Conservation (phyloP, 73 alveolate species). For the Symbiodinium natans region DNA sequence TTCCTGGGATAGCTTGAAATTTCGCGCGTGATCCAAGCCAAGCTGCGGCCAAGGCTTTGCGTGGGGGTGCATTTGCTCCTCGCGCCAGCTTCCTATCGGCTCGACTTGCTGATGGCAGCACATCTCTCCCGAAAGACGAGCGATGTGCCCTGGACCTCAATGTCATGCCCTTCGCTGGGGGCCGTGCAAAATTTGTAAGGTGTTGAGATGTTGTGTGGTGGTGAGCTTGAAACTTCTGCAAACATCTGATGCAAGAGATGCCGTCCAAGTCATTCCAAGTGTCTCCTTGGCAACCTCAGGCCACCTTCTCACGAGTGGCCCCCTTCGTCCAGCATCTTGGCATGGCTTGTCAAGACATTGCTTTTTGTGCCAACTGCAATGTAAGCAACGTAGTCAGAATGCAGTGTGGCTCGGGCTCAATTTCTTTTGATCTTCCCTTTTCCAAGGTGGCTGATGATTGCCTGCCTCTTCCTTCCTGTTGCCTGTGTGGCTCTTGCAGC, state of each 20-base stretch:
- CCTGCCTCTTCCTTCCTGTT: conserved; percentile 31
- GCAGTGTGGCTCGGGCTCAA: too few relatives aligned
- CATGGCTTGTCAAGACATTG: neutral
- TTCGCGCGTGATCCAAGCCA: too few relatives aligned
- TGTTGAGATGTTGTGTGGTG: too few relatives aligned
- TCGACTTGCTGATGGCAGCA: conserved; percentile 71
- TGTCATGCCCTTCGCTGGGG: neutral
- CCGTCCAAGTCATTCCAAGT: too few relatives aligned
- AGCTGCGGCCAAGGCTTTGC: conserved; percentile 8
- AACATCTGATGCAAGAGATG: too few relatives aligned
- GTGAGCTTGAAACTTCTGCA: too few relatives aligned
- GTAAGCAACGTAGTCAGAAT: too few relatives aligned
- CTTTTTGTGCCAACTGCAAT: too few relatives aligned
- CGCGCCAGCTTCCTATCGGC: conserved; percentile 41
- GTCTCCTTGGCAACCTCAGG: neutral
- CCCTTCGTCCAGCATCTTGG: conserved; percentile 12
- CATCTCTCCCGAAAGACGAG: conserved; percentile 16
- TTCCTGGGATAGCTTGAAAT: too few relatives aligned
- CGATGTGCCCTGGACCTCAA: neutral
- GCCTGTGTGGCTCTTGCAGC: conserved; percentile 36
- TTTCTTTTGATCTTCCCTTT: too few relatives aligned
- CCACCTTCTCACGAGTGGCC: conserved; percentile 31
- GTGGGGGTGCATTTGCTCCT: conserved; percentile 22
- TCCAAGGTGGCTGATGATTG: conserved; percentile 63
- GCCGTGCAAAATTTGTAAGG: neutral